Percentiles rank a stretch among this genome's conserved stretches.
Evolutionary conservation across 768 basidiomycete species (phyloP).

Genomic region (Calvatia gigantea): DNA sequence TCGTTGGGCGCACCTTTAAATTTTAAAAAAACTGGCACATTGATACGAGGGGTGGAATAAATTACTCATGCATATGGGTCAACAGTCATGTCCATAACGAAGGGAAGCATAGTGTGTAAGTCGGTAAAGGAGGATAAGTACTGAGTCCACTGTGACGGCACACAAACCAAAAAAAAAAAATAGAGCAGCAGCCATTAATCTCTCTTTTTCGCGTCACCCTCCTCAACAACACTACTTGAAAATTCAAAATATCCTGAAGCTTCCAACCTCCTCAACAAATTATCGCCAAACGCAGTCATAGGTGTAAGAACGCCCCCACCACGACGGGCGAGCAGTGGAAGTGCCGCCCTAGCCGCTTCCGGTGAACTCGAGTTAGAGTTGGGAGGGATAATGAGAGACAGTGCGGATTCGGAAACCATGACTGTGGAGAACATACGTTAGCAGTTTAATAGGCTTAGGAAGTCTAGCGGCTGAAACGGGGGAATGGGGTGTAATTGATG

Average conservation of each 20-base stretch:
- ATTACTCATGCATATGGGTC: neutral
- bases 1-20: no score
- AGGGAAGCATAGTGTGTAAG: no score
- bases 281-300: constrained; percentile 76
- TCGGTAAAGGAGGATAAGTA: no score
- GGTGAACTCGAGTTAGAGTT: constrained; percentile 20
- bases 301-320: constrained; percentile 90
- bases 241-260: constrained; percentile 55
- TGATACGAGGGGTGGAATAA: neutral
- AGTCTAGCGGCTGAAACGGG: neutral
- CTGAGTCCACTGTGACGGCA: no score
- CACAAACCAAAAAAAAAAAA: no score
- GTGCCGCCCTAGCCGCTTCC: constrained; percentile 31
- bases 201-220: constrained; percentile 14
- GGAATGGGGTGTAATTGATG: neutral
- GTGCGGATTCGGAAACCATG: constrained; percentile 69
- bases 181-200: neutral
- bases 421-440: constrained; percentile 3
- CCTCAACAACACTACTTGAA: constrained; percentile 43
- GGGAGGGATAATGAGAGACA: constrained; percentile 58
- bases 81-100: no score
- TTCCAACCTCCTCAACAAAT: constrained; percentile 64
- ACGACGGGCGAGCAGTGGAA: constrained; percentile 52
- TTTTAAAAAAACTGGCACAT: no score
- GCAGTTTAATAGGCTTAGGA: constrained; percentile 1